Percentiles rank a stretch among this genome's conserved stretches.
phyloP scores from a whole-genome alignment of 345 rosid species.

The rapeseed (Brassica napus) region Da-Ae NC_063447.1:12040501-12041000 shows the following conservation, averaged over 20 bases:
- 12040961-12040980: slow-evolving; percentile 93
- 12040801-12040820: slow-evolving; percentile 69
- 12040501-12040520: slow-evolving; percentile 4
- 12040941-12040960: slow-evolving; percentile 97
- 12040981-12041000: slow-evolving; percentile 95
- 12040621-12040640: neutral
- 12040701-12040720: slow-evolving; percentile 90
- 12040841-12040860: neutral
- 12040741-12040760: slow-evolving; percentile 81
- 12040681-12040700: slow-evolving; percentile 64
- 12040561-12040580: neutral
- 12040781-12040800: slow-evolving; percentile 92
- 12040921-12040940: slow-evolving; percentile 65
- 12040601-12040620: neutral
- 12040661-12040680: neutral
- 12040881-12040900: neutral
- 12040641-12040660: neutral
- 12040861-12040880: neutral
- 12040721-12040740: slow-evolving; percentile 89
- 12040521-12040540: neutral
- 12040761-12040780: slow-evolving; percentile 87
- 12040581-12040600: neutral
- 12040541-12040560: neutral
- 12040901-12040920: slow-evolving; percentile 7
- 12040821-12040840: slow-evolving; percentile 83